These are phyloP conservation scores for Camellia granthamiana DNA, from an alignment of 148 eudicot genomes.

Conservation along the genomic window DNA sequence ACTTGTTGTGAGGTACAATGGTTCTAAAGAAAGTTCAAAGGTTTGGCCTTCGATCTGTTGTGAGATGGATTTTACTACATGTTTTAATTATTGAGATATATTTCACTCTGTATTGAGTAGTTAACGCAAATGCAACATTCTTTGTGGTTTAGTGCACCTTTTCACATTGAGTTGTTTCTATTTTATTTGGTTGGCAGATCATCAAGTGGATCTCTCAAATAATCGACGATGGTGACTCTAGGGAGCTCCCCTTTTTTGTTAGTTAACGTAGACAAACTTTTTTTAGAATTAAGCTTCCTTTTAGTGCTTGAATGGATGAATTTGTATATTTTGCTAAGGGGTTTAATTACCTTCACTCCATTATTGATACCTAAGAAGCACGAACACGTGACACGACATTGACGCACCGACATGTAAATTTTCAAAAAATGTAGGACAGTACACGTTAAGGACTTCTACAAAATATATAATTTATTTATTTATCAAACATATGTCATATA, in stretches of 20 bases:
- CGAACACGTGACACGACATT: no score
- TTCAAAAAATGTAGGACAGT: no score
- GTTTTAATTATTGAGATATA: not conserved
- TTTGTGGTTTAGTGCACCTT: not conserved
- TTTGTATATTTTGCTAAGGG: no score
- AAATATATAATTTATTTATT: no score
- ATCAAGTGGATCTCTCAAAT: slow-evolving; percentile 79
- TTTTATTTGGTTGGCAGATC: slow-evolving; percentile 45
- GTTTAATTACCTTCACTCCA: no score
- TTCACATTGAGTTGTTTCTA: slow-evolving; percentile 10
- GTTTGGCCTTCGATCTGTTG: slow-evolving; percentile 31
- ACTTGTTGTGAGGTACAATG: slow-evolving; percentile 79
- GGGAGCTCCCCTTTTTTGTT: slow-evolving; percentile 67
- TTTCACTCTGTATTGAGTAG: not conserved
- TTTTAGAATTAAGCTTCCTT: not conserved
- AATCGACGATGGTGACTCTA: slow-evolving; percentile 85
- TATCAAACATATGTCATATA: no score
- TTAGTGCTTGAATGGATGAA: no score
- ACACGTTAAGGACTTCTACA: no score
- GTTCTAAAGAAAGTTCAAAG: slow-evolving; percentile 64
- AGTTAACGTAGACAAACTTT: slow-evolving; percentile 27
- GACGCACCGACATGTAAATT: no score
- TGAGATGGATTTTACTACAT: slow-evolving; percentile 1
- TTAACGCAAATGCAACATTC: not conserved
- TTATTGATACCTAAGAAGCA: no score